phyloP scores from a whole-genome alignment of 148 eudicot genomes.

The Diospyros kaki region DNA sequence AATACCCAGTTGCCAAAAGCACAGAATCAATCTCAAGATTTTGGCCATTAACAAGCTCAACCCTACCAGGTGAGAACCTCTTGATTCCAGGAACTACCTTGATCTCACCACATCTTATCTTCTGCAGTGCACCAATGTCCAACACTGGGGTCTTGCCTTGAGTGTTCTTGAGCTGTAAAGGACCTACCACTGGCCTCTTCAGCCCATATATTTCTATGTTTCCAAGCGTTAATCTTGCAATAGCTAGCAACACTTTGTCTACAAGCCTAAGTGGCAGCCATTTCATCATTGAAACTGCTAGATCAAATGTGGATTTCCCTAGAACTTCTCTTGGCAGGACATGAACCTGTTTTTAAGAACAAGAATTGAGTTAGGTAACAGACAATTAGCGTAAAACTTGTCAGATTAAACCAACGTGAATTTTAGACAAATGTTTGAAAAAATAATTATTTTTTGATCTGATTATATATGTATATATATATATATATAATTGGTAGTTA shows the following conservation, averaged over 20 bases:
- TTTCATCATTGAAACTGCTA: constrained; percentile 54
- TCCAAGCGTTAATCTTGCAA: constrained; percentile 50
- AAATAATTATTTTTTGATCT: too few relatives aligned
- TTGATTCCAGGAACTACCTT: constrained; percentile 80
- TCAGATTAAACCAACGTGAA: too few relatives aligned
- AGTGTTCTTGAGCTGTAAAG: constrained; percentile 68
- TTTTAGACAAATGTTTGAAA: too few relatives aligned
- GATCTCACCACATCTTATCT: constrained; percentile 64
- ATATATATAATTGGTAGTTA: too few relatives aligned
- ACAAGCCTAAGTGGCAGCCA: constrained; percentile 55
- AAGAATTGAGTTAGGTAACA: too few relatives aligned
- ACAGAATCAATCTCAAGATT: constrained; percentile 62
- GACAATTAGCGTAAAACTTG: too few relatives aligned
- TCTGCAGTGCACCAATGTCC: constrained; percentile 64
- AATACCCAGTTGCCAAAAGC: constrained; percentile 80
- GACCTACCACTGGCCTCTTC: constrained; percentile 72
- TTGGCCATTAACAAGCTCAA: constrained; percentile 50
- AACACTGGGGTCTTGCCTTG: constrained; percentile 84
- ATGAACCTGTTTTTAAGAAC: constrained; percentile 54
- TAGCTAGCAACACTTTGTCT: constrained; percentile 50
- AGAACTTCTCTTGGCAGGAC: constrained; percentile 71
- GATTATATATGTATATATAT: too few relatives aligned
- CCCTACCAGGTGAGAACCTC: constrained; percentile 52
- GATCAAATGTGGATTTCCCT: constrained; percentile 76
- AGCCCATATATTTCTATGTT: constrained; percentile 65